Evolutionary conservation across 352 stramenopile species (phyloP).

Genomic region (Poterioochromonas sp.): DNA sequence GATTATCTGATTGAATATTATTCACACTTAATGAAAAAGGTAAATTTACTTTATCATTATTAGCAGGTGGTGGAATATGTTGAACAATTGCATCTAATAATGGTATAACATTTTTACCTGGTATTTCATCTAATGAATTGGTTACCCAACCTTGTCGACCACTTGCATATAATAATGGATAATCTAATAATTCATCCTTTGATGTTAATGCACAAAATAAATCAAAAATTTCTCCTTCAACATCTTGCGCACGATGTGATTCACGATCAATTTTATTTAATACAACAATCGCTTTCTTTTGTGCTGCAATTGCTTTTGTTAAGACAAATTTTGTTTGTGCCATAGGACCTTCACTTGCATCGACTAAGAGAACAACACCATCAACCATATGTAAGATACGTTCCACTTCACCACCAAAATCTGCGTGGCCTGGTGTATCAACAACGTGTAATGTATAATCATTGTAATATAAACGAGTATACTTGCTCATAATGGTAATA

Average conservation of each 20-base stretch:
- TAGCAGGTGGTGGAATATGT: conserved; percentile 63
- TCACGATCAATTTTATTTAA: conserved; percentile 94
- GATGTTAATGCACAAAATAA: conserved; percentile 86
- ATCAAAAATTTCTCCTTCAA: conserved; percentile 93
- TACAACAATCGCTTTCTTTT: conserved; percentile 80
- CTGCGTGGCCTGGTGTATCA: conserved; percentile 93
- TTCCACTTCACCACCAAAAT: conserved; percentile 97
- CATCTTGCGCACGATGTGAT: conserved; percentile 77
- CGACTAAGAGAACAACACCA: conserved; percentile 90
- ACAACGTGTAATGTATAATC: conserved; percentile 88
- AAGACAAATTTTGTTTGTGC: conserved; percentile 98
- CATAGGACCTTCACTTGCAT: conserved; percentile 91
- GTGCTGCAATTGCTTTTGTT: conserved; percentile 78
- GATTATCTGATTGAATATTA: conserved; percentile 71
- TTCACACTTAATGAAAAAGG: conserved; percentile 80
- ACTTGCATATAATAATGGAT: conserved; percentile 87
- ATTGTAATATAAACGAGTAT: conserved; percentile 85
- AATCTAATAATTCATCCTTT: conserved; percentile 88
- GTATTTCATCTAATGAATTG: conserved; percentile 44
- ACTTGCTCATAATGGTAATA: conserved; percentile 99
- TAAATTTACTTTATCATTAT: conserved; percentile 49
- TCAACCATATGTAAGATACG: conserved; percentile 92
- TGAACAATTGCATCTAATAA: conserved; percentile 78
- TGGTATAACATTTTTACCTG: conserved; percentile 63
- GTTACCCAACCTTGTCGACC: conserved; percentile 90